Conservation (phyloP, 441 rosid genomes). For the Populus tomentosa region DNA sequence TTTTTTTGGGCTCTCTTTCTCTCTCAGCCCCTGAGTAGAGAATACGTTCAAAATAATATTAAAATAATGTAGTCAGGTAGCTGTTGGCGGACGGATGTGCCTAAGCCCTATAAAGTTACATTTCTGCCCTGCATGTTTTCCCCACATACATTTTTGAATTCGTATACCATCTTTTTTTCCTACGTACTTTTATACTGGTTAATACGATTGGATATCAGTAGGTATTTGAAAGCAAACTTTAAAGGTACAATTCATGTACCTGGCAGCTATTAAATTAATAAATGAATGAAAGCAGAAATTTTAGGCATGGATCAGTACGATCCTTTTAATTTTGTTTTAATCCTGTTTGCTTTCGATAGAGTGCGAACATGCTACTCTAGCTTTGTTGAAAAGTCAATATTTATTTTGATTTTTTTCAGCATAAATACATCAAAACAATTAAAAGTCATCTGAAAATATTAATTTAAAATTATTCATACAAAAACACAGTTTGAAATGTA, state of each 20-base stretch:
- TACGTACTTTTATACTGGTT: neutral
- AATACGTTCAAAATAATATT: slow-evolving; percentile 36
- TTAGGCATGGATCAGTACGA: too few species aligned
- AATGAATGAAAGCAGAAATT: too few species aligned
- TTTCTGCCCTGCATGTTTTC: neutral
- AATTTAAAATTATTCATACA: too few species aligned
- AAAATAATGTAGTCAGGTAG: slow-evolving; percentile 11
- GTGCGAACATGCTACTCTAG: too few species aligned
- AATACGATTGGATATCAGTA: neutral
- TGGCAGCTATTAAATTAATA: neutral
- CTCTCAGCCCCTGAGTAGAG: slow-evolving; percentile 15
- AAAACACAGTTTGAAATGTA: too few species aligned
- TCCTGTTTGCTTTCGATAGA: too few species aligned
- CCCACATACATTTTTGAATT: neutral
- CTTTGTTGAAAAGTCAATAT: too few species aligned
- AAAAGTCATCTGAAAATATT: too few species aligned
- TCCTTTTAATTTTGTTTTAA: too few species aligned
- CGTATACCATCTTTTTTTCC: neutral
- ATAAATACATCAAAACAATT: too few species aligned
- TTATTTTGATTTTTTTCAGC: too few species aligned
- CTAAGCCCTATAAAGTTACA: slow-evolving; percentile 1
- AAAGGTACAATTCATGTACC: neutral
- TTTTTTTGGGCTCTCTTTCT: neutral
- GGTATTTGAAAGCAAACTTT: neutral
- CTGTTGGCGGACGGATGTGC: neutral